Percentiles rank a stretch among this genome's conserved stretches.
phyloP scores from a whole-genome alignment of 2,329 filamentous ascomycete species.

The Aspergillus fumigatiaffinis region DNA sequence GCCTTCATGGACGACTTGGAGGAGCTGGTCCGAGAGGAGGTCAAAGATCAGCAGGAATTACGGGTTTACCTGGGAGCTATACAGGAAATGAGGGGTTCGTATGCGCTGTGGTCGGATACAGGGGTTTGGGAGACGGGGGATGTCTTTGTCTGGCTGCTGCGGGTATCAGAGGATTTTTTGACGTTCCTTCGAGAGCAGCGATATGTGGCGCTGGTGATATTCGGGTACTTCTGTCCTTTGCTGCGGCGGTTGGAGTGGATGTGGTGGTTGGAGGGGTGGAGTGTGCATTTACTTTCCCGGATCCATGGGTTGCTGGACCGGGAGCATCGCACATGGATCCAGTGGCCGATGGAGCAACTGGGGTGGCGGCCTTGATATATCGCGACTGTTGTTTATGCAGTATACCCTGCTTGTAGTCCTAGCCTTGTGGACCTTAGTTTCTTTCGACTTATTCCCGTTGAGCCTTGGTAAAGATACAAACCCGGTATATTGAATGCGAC shows the following conservation, averaged over 20 bases:
- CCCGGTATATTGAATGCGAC: too few species aligned
- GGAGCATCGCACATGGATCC: constrained; percentile 11
- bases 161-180: constrained; percentile 13
- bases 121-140: constrained; percentile 13
- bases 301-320: constrained; percentile 6
- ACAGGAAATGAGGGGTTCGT: constrained; percentile 12
- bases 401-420: too few species aligned
- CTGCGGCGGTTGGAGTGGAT: constrained; percentile 17
- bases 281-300: constrained; percentile 11
- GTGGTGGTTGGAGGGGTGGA: constrained; percentile 17
- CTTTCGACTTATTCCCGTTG: too few species aligned
- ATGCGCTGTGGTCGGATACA: constrained; percentile 3
- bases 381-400: too few species aligned
- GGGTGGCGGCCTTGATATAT: background rate
- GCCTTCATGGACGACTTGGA: constrained; percentile 8
- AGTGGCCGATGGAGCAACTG: constrained; percentile 13
- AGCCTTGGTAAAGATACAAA: too few species aligned
- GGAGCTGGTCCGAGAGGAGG: constrained; percentile 6
- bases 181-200: constrained; percentile 1
- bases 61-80: constrained; percentile 11
- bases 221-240: constrained; percentile 14
- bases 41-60: background rate
- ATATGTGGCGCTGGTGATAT: constrained; percentile 11
- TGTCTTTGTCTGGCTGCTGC: constrained; percentile 19
- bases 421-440: too few species aligned